Base-by-base conservation (phyloP, 140 eudicot species). In the Bidens hawaiensis region DNA sequence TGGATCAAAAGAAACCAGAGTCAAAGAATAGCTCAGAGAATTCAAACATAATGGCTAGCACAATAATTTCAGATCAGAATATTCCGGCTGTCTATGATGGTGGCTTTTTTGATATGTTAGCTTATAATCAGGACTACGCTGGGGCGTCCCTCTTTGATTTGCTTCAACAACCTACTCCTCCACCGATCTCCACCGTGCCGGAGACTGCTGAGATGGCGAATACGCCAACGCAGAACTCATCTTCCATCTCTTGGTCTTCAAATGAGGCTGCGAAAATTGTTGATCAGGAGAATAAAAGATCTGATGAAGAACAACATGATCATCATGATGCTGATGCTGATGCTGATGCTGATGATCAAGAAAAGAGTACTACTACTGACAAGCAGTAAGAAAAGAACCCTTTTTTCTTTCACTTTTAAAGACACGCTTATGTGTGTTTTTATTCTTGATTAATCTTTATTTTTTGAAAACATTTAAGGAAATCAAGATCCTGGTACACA, bases 161-260 rank as follows among this genome's bases (percentile, higher is more conserved):
- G 28, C 58, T 79, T 15, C 73, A 61, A 14, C 74, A 67, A 43
- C 70, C 51, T 6, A 43, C 53, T 75, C 48, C 72, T 25, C 64
- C 78, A 23, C 75, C 81, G 47, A 72, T 61, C 11, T 53, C 88
- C 47, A 19, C 76, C 47, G 65, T 45, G 63, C 59, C 76, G 60
- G 88, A 81, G 67, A 63, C 85, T 51, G 78, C 68, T 50, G 83
- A 72, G 73, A 73, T 57, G 40, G 81, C 69, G 69, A 81, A 74
- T 68, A 74, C 82, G 21, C 78, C 86, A 25, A 81, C 86, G 7
- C 83, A 79, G 6, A 83, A 78, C 42, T 89, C 95, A 0, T 67
- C 85, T 2, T 85, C 95, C 4, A 74, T 85, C 42, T 89, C 95
- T 16, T 82, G 85, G 4, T 82, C 97, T 5, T 85, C 97, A 0